Conservation (phyloP, 371 early-diverging fungal species). For the Mucor lusitanicus region DNA sequence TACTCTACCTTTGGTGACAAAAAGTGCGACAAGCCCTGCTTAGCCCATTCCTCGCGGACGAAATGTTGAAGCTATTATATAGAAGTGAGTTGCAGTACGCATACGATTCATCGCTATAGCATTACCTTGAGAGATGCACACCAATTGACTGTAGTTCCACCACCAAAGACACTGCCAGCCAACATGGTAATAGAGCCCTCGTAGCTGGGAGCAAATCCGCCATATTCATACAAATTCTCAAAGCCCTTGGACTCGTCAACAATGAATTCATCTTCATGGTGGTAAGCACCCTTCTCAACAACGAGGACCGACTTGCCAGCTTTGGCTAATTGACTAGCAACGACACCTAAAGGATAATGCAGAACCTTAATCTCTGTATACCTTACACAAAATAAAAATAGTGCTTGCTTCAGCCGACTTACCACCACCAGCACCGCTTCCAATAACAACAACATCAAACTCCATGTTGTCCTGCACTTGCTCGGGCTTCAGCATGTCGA, state of each 20-base stretch:
- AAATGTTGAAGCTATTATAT: conserved; percentile 45
- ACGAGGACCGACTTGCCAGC: conserved; percentile 75
- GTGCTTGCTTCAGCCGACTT: background rate
- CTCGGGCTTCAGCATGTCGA: conserved; percentile 10
- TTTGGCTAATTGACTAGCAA: conserved; percentile 70
- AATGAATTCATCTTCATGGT: conserved; percentile 54
- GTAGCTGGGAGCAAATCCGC: conserved; percentile 37
- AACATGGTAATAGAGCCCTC: conserved; percentile 56
- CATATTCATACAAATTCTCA: conserved; percentile 53
- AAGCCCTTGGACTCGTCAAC: conserved; percentile 51
- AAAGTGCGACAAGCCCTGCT: conserved; percentile 60
- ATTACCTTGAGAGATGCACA: conserved; percentile 58
- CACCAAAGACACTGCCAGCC: conserved; percentile 71
- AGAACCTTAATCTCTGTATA: background rate
- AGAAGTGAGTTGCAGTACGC: background rate
- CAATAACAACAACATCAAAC: conserved; percentile 73
- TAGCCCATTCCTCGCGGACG: conserved; percentile 78
- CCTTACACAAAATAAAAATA: background rate
- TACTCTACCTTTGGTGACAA: conserved; percentile 30
- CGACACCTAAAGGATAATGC: conserved; percentile 42
- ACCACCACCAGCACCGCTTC: conserved; percentile 80
- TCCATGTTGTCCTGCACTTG: conserved; percentile 30
- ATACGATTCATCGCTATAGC: background rate
- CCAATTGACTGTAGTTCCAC: conserved; percentile 73
- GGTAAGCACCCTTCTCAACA: conserved; percentile 71